These are phyloP conservation scores for Mangifera indica DNA, from an alignment of 345 rosid species.

Conservation along the genomic window DNA sequence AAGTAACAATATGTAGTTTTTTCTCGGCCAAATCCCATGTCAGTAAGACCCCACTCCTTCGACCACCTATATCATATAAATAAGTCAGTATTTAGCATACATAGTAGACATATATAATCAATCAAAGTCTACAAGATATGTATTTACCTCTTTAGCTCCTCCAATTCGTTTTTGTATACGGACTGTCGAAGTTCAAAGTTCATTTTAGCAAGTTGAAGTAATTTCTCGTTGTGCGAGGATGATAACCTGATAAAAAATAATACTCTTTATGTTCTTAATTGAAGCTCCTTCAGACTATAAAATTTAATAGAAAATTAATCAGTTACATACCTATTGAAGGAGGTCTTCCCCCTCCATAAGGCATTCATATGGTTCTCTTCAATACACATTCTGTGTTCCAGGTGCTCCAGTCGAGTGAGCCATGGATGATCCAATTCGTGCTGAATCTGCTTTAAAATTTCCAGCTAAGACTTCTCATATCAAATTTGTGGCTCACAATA, in stretches of 20 bases:
- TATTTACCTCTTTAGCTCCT: conserved; percentile 43
- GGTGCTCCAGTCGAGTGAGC: conserved; percentile 55
- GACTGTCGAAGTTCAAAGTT: conserved; percentile 47
- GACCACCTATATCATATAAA: conserved; percentile 47
- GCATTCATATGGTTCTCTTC: conserved; percentile 43
- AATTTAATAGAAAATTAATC: background rate
- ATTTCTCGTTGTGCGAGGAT: conserved; percentile 19
- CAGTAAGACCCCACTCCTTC: conserved; percentile 38
- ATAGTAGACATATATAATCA: background rate
- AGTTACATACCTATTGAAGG: conserved; percentile 42
- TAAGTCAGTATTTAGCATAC: background rate
- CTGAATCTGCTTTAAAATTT: conserved; percentile 32
- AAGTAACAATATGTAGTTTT: conserved; percentile 61
- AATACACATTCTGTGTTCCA: conserved; percentile 62
- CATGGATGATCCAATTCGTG: conserved; percentile 51
- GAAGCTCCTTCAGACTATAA: background rate
- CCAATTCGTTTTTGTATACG: conserved; percentile 42
- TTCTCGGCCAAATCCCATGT: conserved; percentile 68
- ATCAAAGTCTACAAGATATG: background rate
- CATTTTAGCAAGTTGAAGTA: conserved; percentile 42
- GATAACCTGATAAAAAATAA: conserved; percentile 38
- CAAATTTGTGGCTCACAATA: too few relatives aligned
- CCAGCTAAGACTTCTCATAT: background rate
- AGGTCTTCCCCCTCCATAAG: conserved; percentile 48
- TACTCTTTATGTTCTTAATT: background rate